Conservation (phyloP, 441 rosid species). For the Gossypium trilobum region DNA sequence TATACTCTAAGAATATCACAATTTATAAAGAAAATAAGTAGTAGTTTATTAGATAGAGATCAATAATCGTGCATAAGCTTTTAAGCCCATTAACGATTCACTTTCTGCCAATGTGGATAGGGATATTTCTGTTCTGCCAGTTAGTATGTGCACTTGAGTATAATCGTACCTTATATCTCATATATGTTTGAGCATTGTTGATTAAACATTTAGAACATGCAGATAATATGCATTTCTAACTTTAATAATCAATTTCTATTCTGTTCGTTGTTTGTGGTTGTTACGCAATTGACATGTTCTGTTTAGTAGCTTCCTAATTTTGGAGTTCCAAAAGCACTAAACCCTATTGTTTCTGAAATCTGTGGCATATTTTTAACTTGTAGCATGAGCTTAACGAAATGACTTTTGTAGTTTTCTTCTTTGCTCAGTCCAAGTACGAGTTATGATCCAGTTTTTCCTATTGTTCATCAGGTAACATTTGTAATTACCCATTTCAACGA, state of each 20-base stretch:
- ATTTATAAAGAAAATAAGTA: background rate
- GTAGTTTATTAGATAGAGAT: background rate
- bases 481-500: slow-evolving; percentile 85
- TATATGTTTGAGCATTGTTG: slow-evolving; percentile 4
- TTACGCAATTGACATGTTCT: slow-evolving; percentile 7
- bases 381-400: background rate
- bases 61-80: slow-evolving; percentile 1
- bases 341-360: background rate
- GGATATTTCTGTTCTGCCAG: background rate
- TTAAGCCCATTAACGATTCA: background rate
- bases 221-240: background rate
- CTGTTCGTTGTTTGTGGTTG: slow-evolving; percentile 2
- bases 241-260: background rate
- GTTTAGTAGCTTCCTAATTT: background rate
- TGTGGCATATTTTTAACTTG: background rate
- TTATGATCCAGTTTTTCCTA: slow-evolving; percentile 5
- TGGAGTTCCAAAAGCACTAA: background rate
- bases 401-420: background rate
- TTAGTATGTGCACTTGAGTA: background rate
- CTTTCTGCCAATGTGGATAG: background rate
- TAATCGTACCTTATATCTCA: background rate
- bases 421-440: background rate
- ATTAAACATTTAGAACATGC: slow-evolving; percentile 9
- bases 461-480: slow-evolving; percentile 65
- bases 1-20: background rate